These are phyloP conservation scores for Neocatenulostroma microsporum DNA, from an alignment of 2,329 filamentous ascomycete genomes.

Conservation along the genomic window DNA sequence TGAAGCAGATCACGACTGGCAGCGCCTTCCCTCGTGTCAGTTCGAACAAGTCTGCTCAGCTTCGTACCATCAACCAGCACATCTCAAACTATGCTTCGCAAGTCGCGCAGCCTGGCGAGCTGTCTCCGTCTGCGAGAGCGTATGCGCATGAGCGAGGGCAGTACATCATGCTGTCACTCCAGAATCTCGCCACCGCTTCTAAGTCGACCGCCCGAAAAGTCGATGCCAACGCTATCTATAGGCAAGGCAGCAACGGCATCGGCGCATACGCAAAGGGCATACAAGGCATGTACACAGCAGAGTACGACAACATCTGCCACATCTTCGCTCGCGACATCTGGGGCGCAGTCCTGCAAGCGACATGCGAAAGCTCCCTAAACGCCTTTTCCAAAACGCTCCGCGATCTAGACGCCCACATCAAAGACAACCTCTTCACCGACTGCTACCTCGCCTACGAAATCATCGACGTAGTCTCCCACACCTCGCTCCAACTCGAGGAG, in stretches of 20 bases:
- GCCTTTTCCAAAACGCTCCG: slow-evolving; percentile 80
- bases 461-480: slow-evolving; percentile 74
- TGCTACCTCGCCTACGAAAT: slow-evolving; percentile 95
- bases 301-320: slow-evolving; percentile 83
- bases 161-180: slow-evolving; percentile 73
- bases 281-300: slow-evolving; percentile 76
- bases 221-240: slow-evolving; percentile 70
- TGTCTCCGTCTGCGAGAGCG: slow-evolving; percentile 60
- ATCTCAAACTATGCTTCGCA: slow-evolving; percentile 24
- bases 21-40: slow-evolving; percentile 65
- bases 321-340: slow-evolving; percentile 84
- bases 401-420: slow-evolving; percentile 85
- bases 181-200: slow-evolving; percentile 81
- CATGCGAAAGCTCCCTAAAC: slow-evolving; percentile 67
- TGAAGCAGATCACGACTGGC: slow-evolving; percentile 88
- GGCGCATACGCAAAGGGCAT: slow-evolving; percentile 80
- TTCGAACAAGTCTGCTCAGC: slow-evolving; percentile 64
- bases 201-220: slow-evolving; percentile 68
- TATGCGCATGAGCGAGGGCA: slow-evolving; percentile 81
- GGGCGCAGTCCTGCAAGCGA: slow-evolving; percentile 67
- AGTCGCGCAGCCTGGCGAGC: slow-evolving; percentile 19
- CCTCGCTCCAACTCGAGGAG: slow-evolving; percentile 71
- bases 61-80: slow-evolving; percentile 66
- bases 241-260: slow-evolving; percentile 82
- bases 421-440: slow-evolving; percentile 75